phyloP scores from a whole-genome alignment of 345 rosid genomes.

The Salix suchowensis region DNA sequence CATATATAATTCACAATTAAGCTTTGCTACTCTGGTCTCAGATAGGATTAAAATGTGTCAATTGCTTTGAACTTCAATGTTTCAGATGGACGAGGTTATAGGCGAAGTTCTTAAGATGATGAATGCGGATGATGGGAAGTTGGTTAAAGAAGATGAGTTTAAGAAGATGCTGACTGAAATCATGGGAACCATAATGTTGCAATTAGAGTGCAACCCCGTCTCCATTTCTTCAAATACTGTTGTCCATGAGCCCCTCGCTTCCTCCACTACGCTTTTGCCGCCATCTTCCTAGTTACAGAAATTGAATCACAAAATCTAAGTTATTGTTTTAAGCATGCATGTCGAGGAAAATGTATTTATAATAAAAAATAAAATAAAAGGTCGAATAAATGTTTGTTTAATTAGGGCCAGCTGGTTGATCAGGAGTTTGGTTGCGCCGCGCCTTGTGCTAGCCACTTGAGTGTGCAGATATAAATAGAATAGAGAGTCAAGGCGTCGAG shows the following conservation, averaged over 20 bases:
- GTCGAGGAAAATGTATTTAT: not conserved
- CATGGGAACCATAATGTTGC: constrained; percentile 79
- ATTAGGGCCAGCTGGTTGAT: not conserved
- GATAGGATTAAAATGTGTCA: not conserved
- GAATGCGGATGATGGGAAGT: constrained; percentile 67
- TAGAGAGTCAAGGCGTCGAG: not conserved
- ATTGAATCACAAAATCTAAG: not conserved
- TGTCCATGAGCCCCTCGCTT: constrained; percentile 83
- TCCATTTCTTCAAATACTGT: constrained; percentile 72
- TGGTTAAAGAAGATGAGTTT: constrained; percentile 79
- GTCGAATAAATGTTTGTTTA: not conserved
- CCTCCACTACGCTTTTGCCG: constrained; percentile 51
- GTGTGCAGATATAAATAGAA: not conserved
- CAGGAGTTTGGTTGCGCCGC: not conserved
- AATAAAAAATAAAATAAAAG: too few species aligned
- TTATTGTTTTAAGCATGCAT: not conserved
- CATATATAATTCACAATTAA: not conserved
- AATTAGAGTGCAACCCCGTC: constrained; percentile 67
- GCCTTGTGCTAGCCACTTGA: not conserved
- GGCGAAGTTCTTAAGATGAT: constrained; percentile 53
- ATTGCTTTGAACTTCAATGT: not conserved
- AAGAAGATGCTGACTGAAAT: constrained; percentile 65
- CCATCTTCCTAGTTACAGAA: constrained; percentile 18
- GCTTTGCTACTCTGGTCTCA: not conserved
- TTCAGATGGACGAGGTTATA: constrained; percentile 66